phyloP scores from a whole-genome alignment of 306 rosid genomes.

The Aeschynomene evenia region DNA sequence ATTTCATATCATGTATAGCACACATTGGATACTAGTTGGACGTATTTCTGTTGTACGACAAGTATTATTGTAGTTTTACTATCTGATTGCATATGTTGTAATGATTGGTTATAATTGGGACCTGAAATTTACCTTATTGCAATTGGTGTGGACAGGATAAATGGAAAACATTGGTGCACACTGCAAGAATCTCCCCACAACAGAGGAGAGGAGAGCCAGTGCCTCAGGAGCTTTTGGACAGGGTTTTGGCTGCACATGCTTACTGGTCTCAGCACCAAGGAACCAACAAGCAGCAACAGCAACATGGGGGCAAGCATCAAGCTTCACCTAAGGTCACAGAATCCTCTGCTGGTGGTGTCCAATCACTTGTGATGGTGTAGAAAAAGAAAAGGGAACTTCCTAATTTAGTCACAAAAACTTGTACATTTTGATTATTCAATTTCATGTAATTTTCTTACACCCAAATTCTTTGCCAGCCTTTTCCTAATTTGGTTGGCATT shows the following conservation, averaged over 20 bases:
- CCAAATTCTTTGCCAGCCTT: slow-evolving; percentile 66
- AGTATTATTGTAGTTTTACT: too few relatives aligned
- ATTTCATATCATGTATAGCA: too few relatives aligned
- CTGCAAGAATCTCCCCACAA: slow-evolving; percentile 85
- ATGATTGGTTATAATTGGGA: slow-evolving; percentile 6
- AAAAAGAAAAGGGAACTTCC: too few relatives aligned
- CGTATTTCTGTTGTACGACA: too few relatives aligned
- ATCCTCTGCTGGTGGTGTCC: slow-evolving; percentile 42
- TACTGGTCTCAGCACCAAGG: slow-evolving; percentile 90
- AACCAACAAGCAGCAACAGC: slow-evolving; percentile 79
- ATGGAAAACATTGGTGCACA: slow-evolving; percentile 97
- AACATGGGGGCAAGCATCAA: slow-evolving; percentile 65
- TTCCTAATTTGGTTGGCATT: slow-evolving; percentile 43
- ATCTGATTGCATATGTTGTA: background rate
- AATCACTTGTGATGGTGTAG: slow-evolving; percentile 52
- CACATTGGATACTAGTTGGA: too few relatives aligned
- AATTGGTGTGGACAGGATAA: slow-evolving; percentile 62
- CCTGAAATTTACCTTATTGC: too few relatives aligned
- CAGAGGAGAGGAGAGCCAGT: slow-evolving; percentile 98
- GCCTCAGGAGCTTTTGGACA: slow-evolving; percentile 84
- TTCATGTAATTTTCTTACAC: slow-evolving; percentile 69
- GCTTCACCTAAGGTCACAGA: slow-evolving; percentile 49
- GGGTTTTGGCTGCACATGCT: slow-evolving; percentile 86
- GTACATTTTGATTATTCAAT: slow-evolving; percentile 75
- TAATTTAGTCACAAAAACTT: slow-evolving; percentile 61